Conservation (phyloP, 306 rosid genomes). For the Vigna radiata region DNA sequence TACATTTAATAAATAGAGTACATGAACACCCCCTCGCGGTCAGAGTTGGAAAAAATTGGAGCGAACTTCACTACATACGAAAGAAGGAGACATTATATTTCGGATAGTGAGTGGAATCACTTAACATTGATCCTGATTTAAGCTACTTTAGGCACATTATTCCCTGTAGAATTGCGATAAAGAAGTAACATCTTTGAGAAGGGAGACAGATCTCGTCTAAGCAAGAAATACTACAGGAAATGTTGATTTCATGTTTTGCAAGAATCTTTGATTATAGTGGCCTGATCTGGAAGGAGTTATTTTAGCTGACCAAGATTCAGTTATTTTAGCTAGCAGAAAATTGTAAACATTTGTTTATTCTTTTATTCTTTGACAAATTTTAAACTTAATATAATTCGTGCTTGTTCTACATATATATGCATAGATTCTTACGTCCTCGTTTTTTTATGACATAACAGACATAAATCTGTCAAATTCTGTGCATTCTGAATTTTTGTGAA, state of each 20-base stretch:
- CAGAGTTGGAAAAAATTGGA: no score
- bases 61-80: no score
- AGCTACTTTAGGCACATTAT: slow-evolving; percentile 77
- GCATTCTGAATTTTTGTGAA: slow-evolving; percentile 11
- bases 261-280: slow-evolving; percentile 65
- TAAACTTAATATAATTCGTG: slow-evolving; percentile 19
- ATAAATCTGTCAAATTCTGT: background rate
- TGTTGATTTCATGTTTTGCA: slow-evolving; percentile 80
- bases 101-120: slow-evolving; percentile 65
- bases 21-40: no score
- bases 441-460: background rate
- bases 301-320: slow-evolving; percentile 45
- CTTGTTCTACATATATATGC: background rate
- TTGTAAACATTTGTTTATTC: slow-evolving; percentile 13
- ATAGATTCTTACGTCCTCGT: background rate
- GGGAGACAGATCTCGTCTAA: slow-evolving; percentile 54
- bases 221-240: slow-evolving; percentile 68
- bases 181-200: slow-evolving; percentile 83
- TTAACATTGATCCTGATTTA: slow-evolving; percentile 84
- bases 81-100: no score
- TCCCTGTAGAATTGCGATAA: slow-evolving; percentile 87
- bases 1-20: no score
- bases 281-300: slow-evolving; percentile 63
- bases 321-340: slow-evolving; percentile 31
- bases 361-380: background rate